phyloP scores from a whole-genome alignment of 768 basidiomycete species.

The Rhodotorula graminis region DNA sequence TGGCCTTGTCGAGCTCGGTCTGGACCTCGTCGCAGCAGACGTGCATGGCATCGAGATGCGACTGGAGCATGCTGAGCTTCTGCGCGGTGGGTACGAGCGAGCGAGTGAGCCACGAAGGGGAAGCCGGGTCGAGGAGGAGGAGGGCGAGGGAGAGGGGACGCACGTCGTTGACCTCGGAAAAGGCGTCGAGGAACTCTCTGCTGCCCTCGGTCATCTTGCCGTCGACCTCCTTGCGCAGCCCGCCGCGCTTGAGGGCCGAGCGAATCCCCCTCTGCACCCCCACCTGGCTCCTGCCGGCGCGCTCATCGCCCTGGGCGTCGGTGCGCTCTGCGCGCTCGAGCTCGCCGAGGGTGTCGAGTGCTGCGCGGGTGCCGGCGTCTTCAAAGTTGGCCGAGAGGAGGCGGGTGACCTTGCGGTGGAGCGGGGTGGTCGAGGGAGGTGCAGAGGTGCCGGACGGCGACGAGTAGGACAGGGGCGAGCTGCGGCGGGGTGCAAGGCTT shows the following conservation, averaged over 20 bases:
- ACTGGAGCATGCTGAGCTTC: constrained; percentile 78
- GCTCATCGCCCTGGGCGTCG: neutral
- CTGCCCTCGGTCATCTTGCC: constrained; percentile 74
- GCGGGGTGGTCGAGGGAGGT: neutral
- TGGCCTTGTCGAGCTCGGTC: constrained; percentile 38
- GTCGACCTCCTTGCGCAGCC: constrained; percentile 79
- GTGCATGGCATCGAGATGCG: constrained; percentile 74
- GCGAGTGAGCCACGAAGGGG: neutral
- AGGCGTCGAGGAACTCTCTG: constrained; percentile 71
- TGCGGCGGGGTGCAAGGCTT: neutral
- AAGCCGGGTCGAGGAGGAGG: neutral
- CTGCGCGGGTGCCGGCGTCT: constrained; percentile 35
- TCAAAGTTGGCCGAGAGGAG: constrained; percentile 40
- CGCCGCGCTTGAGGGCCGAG: constrained; percentile 69
- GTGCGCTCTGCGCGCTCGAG: constrained; percentile 19
- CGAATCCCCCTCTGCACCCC: constrained; percentile 33
- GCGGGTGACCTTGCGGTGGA: constrained; percentile 21
- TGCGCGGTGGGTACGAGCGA: constrained; percentile 45
- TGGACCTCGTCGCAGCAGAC: constrained; percentile 40
- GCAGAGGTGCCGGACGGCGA: neutral
- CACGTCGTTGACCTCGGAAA: constrained; percentile 86
- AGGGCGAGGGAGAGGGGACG: constrained; percentile 45
- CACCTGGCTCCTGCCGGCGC: neutral
- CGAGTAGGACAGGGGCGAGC: neutral
- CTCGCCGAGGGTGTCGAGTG: constrained; percentile 40